Percentiles rank a stretch among this genome's conserved stretches.
Conservation (phyloP, 176 grass and related monocot species). For the Phragmites australis region DNA sequence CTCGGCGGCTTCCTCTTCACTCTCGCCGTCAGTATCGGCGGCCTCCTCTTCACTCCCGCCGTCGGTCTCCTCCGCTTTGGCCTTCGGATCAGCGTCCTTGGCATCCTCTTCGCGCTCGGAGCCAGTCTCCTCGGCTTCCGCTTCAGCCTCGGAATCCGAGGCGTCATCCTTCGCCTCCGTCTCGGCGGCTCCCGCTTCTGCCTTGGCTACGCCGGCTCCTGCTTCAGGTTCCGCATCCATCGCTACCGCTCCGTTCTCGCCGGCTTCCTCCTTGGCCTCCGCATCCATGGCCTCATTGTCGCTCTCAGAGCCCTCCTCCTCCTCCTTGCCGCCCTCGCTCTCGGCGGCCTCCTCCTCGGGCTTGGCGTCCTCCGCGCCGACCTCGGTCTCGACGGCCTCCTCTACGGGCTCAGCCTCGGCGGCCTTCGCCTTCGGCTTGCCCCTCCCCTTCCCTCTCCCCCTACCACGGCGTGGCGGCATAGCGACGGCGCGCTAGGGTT, state of each 20-base stretch:
- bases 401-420: constrained; percentile 29
- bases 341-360: constrained; percentile 29
- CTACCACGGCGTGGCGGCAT: constrained; percentile 46
- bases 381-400: constrained; percentile 21
- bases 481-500: constrained; percentile 52
- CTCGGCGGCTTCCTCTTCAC: constrained; percentile 22
- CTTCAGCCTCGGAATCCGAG: constrained; percentile 23
- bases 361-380: constrained; percentile 36
- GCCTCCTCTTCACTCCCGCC: constrained; percentile 34
- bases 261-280: constrained; percentile 34
- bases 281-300: constrained; percentile 32
- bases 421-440: constrained; percentile 1
- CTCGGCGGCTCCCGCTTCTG: constrained; percentile 18
- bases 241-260: constrained; percentile 22
- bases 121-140: constrained; percentile 23
- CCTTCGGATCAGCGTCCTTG: constrained; percentile 33
- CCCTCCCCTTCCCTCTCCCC: constrained; percentile 16
- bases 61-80: constrained; percentile 36
- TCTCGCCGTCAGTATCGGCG: constrained; percentile 27
- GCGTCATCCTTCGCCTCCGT: background rate
- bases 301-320: constrained; percentile 23
- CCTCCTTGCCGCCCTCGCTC: constrained; percentile 17
- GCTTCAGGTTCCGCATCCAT: constrained; percentile 26
- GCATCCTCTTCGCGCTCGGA: constrained; percentile 41
- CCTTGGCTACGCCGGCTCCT: constrained; percentile 28